Evolutionary conservation across 1,284 basidiomycete species (phyloP), one percentile per base, ranked within the genome.

Genomic region (Cutaneotrichosporon daszewskae): DNA sequence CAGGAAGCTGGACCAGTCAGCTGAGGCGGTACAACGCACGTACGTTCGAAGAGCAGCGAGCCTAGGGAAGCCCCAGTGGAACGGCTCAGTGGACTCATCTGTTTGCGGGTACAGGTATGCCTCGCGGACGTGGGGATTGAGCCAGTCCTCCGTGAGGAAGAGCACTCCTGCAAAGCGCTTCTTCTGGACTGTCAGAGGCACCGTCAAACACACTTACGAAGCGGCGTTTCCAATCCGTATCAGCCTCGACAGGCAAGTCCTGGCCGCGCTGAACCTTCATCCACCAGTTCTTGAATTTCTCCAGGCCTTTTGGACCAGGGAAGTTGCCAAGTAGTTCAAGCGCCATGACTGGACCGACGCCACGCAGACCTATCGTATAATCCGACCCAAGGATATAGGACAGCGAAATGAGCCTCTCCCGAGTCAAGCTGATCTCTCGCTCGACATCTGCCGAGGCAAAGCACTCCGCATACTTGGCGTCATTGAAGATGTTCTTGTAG

Each of bases 401-500:
- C 18, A 99, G 75, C 26, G 84, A 79, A 38, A 98, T 81, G 25
- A 99, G 80, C 26, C 85, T 84, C 55, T 87, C 86, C 22, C 90
- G 79, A 43, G 87, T 85, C 13, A 99, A 75, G 1, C 89, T 85
- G 6, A 98, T 76, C 68, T 98, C 95, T 32, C 91, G 80, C 39
- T 81, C 77, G 42, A 98, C 77, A 66, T 99, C 95, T 1, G 80
- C 73, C 6, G 83, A 74, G 26, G 95, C 73, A 73, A 95, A 98
- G 63, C 90, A 92, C 69, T 98, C 94, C 46, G 97, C 94, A 9
- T 89, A 95, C 76, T 96, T 97, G 48, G 87, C 87, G 72, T 97
- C 90, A 70, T 97, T 97, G 76, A 99, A 99, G 85, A 99, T 95
- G 69, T 99, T 96, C 72, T 95, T 95, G 77, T 87, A 96, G 32